Evolutionary conservation across 257 asterid genomes (phyloP).

Genomic region (Agastache rugosa): DNA sequence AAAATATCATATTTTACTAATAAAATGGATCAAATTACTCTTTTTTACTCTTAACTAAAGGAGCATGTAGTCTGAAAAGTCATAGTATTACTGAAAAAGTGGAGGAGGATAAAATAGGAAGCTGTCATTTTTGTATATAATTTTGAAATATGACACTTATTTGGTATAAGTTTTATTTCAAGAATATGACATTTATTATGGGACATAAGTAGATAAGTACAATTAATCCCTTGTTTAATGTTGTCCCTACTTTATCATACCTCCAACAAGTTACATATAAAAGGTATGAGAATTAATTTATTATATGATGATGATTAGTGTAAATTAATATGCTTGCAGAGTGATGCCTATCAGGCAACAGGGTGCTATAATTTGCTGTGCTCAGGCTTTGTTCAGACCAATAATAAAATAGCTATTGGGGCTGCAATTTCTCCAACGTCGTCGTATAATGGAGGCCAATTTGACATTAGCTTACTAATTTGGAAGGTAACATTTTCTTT

Average conservation of each 20-base stretch:
- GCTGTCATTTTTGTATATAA: no score
- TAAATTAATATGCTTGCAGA: slow-evolving; percentile 51
- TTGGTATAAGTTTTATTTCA: no score
- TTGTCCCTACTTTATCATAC: slow-evolving; percentile 16
- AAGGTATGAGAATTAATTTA: not conserved
- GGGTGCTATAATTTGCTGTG: slow-evolving; percentile 97
- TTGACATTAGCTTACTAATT: slow-evolving; percentile 79
- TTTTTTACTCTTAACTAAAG: no score
- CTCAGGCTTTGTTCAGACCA: slow-evolving; percentile 95
- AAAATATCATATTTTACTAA: no score
- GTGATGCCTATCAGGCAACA: slow-evolving; percentile 90
- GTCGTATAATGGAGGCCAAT: slow-evolving; percentile 77
- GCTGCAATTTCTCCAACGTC: slow-evolving; percentile 95
- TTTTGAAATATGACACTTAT: no score
- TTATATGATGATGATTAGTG: not conserved
- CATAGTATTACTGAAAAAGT: no score
- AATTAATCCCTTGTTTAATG: slow-evolving; percentile 3
- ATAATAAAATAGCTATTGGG: slow-evolving; percentile 81
- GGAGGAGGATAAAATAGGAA: no score
- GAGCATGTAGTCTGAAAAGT: no score
- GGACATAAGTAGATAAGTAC: not conserved
- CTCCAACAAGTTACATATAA: not conserved
- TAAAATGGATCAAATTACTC: no score
- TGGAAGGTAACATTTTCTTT: slow-evolving; percentile 70
- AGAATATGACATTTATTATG: no score